Conservation (phyloP, 2,329 filamentous ascomycete genomes). For the Verticillium isaacii region DNA sequence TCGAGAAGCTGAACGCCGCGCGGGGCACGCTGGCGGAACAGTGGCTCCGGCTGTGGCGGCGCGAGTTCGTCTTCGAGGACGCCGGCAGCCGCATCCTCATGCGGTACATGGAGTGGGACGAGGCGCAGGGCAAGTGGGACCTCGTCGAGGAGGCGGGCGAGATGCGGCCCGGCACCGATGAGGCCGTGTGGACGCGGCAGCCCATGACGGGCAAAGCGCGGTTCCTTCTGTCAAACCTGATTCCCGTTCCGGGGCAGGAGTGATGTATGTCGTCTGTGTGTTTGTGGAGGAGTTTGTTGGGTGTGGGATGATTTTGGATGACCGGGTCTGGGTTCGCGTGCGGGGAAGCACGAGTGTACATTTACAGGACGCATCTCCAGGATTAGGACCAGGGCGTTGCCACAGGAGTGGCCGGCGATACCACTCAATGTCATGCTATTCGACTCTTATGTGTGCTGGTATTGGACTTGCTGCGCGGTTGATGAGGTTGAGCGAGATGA, state of each 20-base stretch:
- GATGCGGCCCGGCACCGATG: slow-evolving; percentile 21
- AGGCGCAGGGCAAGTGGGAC: slow-evolving; percentile 25
- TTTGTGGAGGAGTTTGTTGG: no score
- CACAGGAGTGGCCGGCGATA: neutral
- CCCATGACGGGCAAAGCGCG: slow-evolving; percentile 26
- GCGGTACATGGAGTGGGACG: slow-evolving; percentile 26
- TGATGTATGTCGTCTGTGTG: neutral
- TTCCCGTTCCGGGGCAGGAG: neutral
- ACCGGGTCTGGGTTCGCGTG: neutral
- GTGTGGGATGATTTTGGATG: no score
- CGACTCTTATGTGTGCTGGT: neutral
- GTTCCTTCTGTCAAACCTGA: slow-evolving; percentile 23
- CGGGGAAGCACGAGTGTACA: neutral
- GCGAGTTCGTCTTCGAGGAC: slow-evolving; percentile 33
- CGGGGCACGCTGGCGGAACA: slow-evolving; percentile 29
- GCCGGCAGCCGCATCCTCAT: slow-evolving; percentile 24
- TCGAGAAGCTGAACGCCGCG: slow-evolving; percentile 24
- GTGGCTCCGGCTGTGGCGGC: slow-evolving; percentile 30
- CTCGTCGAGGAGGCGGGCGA: slow-evolving; percentile 31
- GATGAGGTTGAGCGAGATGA: no score
- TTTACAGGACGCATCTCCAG: neutral
- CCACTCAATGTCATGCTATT: neutral
- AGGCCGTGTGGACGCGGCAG: slow-evolving; percentile 27
- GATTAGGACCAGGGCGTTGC: neutral
- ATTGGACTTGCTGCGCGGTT: no score